These are phyloP conservation scores for Capsella bursapastoris DNA, from an alignment of 345 rosid species.

Conservation along the genomic window DNA sequence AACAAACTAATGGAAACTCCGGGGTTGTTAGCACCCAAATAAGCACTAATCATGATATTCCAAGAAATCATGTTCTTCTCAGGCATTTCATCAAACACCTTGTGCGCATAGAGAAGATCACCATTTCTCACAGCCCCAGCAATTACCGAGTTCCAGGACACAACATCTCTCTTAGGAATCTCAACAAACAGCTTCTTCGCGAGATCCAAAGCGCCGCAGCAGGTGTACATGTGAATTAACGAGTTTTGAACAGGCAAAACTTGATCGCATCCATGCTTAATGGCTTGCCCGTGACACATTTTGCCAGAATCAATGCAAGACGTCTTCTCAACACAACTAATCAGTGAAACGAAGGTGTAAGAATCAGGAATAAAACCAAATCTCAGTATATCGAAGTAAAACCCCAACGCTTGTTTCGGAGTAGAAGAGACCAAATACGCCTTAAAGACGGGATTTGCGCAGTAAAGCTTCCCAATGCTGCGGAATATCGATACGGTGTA, in stretches of 20 bases:
- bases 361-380: constrained; percentile 64
- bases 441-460: constrained; percentile 55
- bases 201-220: constrained; percentile 46
- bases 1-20: constrained; percentile 63
- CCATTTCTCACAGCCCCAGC: constrained; percentile 42
- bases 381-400: constrained; percentile 54
- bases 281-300: constrained; percentile 64
- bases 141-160: constrained; percentile 60
- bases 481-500: constrained; percentile 52
- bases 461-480: constrained; percentile 50
- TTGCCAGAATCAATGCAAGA: constrained; percentile 49
- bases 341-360: constrained; percentile 61
- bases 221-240: constrained; percentile 56
- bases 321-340: constrained; percentile 52
- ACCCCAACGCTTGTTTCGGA: constrained; percentile 50
- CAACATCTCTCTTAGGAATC: constrained; percentile 56
- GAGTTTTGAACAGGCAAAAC: constrained; percentile 63
- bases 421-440: constrained; percentile 52
- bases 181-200: constrained; percentile 58
- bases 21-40: constrained; percentile 55
- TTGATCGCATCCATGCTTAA: constrained; percentile 56
- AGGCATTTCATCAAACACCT: constrained; percentile 57
- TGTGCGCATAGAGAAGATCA: constrained; percentile 49
- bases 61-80: constrained; percentile 57
- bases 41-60: constrained; percentile 68